phyloP scores from a whole-genome alignment of 75 land plant genomes.

The Selaginella tamariscina region DNA sequence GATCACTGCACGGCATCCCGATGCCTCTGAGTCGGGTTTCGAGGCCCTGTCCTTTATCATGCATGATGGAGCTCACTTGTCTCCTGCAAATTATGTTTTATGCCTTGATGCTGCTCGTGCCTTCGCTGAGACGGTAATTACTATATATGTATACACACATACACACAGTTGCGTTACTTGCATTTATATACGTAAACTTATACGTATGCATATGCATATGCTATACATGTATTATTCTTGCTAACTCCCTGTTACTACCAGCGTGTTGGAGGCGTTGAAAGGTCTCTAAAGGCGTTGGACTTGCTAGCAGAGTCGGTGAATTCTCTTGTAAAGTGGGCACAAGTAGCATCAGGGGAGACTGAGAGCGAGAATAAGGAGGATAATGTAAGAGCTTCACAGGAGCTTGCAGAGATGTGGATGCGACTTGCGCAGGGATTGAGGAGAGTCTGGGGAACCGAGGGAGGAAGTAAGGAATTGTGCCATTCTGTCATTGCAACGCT shows the following conservation, averaged over 20 bases:
- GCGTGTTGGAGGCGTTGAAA: constrained; percentile 63
- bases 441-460: constrained; percentile 68
- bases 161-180: too few relatives aligned
- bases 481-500: constrained; percentile 44
- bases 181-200: too few relatives aligned
- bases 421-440: constrained; percentile 62
- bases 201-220: too few relatives aligned
- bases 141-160: too few relatives aligned
- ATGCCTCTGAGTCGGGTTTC: constrained; percentile 90
- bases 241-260: too few relatives aligned
- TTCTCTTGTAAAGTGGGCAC: constrained; percentile 53
- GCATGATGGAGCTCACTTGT: constrained; percentile 77
- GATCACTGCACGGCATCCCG: constrained; percentile 86
- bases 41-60: constrained; percentile 76
- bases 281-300: constrained; percentile 71
- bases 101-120: constrained; percentile 74
- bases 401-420: constrained; percentile 82
- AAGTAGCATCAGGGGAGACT: constrained; percentile 46
- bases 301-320: constrained; percentile 65
- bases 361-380: constrained; percentile 15
- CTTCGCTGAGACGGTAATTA: constrained; percentile 89
- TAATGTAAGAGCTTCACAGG: constrained; percentile 29
- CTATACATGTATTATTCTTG: too few relatives aligned
- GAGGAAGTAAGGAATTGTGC: constrained; percentile 94
- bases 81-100: constrained; percentile 63